Evolutionary conservation across 2,329 filamentous ascomycete genomes (phyloP), one percentile per base, ranked within the genome.

Genomic region (Colletotrichum sp.): DNA sequence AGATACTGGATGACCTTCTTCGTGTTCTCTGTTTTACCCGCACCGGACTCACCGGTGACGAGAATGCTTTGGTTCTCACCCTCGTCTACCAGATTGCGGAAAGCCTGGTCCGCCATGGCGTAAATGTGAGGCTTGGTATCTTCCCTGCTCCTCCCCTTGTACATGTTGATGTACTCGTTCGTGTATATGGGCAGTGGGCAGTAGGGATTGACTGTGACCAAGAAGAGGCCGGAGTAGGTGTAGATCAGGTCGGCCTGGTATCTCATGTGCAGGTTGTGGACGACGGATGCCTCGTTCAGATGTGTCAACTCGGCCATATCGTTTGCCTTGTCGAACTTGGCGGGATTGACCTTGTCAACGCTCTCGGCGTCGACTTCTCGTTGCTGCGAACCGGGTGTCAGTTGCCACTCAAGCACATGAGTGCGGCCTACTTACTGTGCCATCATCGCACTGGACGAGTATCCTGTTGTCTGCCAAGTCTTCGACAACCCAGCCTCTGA

Each of bases 1-100:
- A 99, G 92, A 82, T 99, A 99, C 81, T 99, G 98, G 71, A 99
- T 99, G 79, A 99, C 97, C 84, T 99, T 99, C 83, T 99, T 99
- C 18, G 97, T 99, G 83, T 99, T 99, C 84, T 99, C 97, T 0
- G 97, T 99, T 87, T 99, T 99, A 80, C 97, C 97, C 39, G 97
- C 97, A 82, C 97, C 97, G 21, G 97, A 99, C 87, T 99, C 97
- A 85, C 97, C 97, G 4, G 97, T 99, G 26, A 99, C 98, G 68
- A 99, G 89, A 80, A 99, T 99, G 81, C 96, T 99, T 86, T 99
- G 97, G 80, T 99, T 99, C 79, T 96, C 90, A 55, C 96, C 96
- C 84, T 99, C 97, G 69, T 98, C 96, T 0, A 99, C 95, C 36
- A 99, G 88, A 81, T 98, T 99, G 18, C 97, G 92, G 84, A 99